Base-by-base conservation (phyloP, 148 eudicot genomes). In the Rhododendron molle region DNA sequence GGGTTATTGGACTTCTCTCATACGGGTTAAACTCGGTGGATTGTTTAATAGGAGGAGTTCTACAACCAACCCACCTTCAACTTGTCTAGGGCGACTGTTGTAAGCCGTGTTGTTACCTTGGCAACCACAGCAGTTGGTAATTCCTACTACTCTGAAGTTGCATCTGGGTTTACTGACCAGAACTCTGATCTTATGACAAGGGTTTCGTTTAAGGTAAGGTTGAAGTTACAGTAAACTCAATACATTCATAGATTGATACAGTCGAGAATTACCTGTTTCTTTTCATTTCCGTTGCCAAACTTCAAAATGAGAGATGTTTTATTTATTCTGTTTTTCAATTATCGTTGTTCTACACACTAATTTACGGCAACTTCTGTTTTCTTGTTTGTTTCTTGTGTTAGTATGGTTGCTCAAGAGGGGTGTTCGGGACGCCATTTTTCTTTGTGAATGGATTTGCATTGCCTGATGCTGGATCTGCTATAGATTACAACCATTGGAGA, bases 401-500 rank as follows among this genome's bases (percentile, higher is more conserved):
- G 98, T 96, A 94, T 87, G 98, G 98, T 85, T 94, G 98, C 88
- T 88, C 93, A 78, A 92, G 96, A 89, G 98, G 96, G 23, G 98
- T 96, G 3, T 90, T 81, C 16, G 98, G 98, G 76, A 93, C 97
- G 16, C 98, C 98, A 8, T 86, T 87, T 58, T 96, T 94, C 94
- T 92, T 90, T 58, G 94, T 94, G 13, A 96, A 94, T 83, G 98
- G 98, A 78, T 93, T 94, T 86, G 32, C 81, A 3, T 56, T 94
- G 88, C 93, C 97, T 58, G 90, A 92, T 86, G 94, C 86, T 44
- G 97, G 92, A 54, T 89, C 92, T 10, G 79, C 96, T 32, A 60
- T 93, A 5, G 89, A 89, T 78, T 95, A 93, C 83, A 47, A 82
- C 23, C 90, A 87, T 44, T 96, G 98, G 98, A 94, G 90, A 91